phyloP scores from a whole-genome alignment of 768 basidiomycete species.

The Tricholoma flavovirens region DNA sequence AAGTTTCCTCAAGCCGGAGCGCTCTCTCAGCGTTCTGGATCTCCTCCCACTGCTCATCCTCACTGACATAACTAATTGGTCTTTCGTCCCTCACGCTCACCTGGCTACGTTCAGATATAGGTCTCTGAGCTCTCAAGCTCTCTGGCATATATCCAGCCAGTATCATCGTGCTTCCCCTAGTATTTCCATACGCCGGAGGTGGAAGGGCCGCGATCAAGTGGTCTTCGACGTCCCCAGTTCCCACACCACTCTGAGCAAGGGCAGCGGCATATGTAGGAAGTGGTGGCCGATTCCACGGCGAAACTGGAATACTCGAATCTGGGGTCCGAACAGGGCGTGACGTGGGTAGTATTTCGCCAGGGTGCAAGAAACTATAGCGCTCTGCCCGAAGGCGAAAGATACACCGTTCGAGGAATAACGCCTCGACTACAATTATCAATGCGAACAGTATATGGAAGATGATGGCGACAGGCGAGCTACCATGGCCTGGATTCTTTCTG shows the following conservation, averaged over 20 bases:
- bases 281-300: constrained; percentile 69
- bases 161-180: constrained; percentile 61
- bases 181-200: constrained; percentile 74
- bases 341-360: constrained; percentile 49
- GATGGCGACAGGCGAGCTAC: constrained; percentile 30
- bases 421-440: constrained; percentile 42
- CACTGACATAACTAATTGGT: constrained; percentile 51
- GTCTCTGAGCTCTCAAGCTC: constrained; percentile 44
- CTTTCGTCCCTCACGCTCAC: constrained; percentile 29
- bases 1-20: constrained; percentile 48
- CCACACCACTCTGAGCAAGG: constrained; percentile 59
- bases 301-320: constrained; percentile 35
- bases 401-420: constrained; percentile 59
- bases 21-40: constrained; percentile 49
- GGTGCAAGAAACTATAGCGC: constrained; percentile 52
- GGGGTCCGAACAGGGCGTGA: constrained; percentile 23
- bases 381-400: constrained; percentile 64
- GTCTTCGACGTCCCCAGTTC: constrained; percentile 75
- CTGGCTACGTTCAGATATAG: constrained; percentile 30
- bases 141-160: constrained; percentile 47
- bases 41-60: constrained; percentile 53
- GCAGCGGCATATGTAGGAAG: constrained; percentile 68
- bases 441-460: constrained; percentile 63
- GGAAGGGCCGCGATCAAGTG: constrained; percentile 60
- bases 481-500: neutral